Conservation (phyloP, 208 protist species). For the Perkinsela sp. region DNA sequence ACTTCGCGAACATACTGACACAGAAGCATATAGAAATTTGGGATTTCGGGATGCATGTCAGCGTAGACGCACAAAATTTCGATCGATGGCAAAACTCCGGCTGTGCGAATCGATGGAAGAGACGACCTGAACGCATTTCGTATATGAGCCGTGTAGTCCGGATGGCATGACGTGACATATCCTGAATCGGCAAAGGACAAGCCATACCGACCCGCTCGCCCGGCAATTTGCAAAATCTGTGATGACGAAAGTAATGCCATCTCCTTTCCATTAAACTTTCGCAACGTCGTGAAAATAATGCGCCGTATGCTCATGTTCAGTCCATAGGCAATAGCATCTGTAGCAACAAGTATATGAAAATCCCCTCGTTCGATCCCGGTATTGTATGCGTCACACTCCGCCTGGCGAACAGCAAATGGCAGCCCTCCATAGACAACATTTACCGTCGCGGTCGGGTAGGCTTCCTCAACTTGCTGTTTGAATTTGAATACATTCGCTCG, state of each 20-base stretch:
- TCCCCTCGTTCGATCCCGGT: constrained; percentile 9
- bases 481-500: constrained; percentile 23
- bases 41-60: constrained; percentile 8
- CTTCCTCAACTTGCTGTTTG: constrained; percentile 10
- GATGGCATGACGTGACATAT: constrained; percentile 23
- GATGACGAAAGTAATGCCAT: constrained; percentile 10
- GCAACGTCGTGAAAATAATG: constrained; percentile 37
- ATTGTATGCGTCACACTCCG: constrained; percentile 54
- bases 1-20: constrained; percentile 12
- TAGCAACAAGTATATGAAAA: constrained; percentile 55
- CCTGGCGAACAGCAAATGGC: constrained; percentile 48
- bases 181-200: constrained; percentile 12
- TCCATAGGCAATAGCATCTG: constrained; percentile 76
- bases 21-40: constrained; percentile 12
- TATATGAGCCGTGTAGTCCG: constrained; percentile 11
- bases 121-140: constrained; percentile 6
- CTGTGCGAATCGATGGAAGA: constrained; percentile 7
- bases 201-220: constrained; percentile 54
- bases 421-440: constrained; percentile 69
- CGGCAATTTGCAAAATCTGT: constrained; percentile 34
- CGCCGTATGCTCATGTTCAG: constrained; percentile 75
- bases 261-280: constrained; percentile 40
- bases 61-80: constrained; percentile 34
- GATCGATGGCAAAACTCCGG: constrained; percentile 26
- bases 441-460: constrained; percentile 12